Percentiles rank a stretch among this genome's conserved stretches.
These are phyloP conservation scores for Aspergillus sp. DNA, from an alignment of 2,329 filamentous ascomycete species.

Conservation along the genomic window DNA sequence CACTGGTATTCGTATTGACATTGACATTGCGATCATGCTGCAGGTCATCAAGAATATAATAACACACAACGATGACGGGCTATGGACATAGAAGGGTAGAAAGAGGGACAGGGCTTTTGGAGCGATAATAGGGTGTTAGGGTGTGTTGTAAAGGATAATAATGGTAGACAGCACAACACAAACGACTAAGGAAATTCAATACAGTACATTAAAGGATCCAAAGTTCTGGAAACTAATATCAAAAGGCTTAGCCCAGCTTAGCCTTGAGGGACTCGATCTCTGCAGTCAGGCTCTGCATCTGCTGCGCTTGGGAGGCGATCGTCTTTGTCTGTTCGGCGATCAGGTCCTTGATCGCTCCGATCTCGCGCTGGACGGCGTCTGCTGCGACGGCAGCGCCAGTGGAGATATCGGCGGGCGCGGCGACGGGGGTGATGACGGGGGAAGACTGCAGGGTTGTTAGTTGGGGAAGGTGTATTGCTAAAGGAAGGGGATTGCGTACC, in stretches of 20 bases:
- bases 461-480: neutral
- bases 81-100: constrained; percentile 17
- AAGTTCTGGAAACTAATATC: neutral
- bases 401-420: constrained; percentile 30
- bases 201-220: constrained; percentile 12
- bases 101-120: constrained; percentile 15
- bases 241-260: constrained; percentile 57
- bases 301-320: constrained; percentile 73
- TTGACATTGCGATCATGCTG: constrained; percentile 20
- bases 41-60: constrained; percentile 16
- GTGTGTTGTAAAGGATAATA: neutral
- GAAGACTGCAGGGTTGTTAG: constrained; percentile 17
- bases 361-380: constrained; percentile 62
- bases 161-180: neutral
- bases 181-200: constrained; percentile 6
- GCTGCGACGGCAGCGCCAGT: constrained; percentile 39
- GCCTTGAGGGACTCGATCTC: constrained; percentile 83
- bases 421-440: constrained; percentile 37
- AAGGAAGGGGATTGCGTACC: constrained; percentile 18
- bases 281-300: constrained; percentile 67
- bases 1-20: constrained; percentile 8
- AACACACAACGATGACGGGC: constrained; percentile 16
- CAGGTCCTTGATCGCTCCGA: constrained; percentile 75
- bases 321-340: constrained; percentile 76
- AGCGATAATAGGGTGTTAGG: neutral